These are phyloP conservation scores for Penicillium maclennaniae DNA, from an alignment of 495 filamentous ascomycete species.

Conservation along the genomic window DNA sequence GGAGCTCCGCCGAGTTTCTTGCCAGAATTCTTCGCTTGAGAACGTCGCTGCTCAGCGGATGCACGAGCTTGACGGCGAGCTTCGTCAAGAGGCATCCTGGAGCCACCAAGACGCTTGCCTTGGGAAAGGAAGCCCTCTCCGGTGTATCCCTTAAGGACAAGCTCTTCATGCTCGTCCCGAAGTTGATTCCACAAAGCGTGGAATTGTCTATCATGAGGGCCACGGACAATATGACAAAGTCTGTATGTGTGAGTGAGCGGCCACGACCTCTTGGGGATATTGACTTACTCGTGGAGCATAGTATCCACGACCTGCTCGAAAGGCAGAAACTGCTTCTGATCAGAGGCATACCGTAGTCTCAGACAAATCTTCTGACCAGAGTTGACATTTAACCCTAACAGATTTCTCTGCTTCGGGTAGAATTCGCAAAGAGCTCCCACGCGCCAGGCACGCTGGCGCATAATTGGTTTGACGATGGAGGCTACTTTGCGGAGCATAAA, in stretches of 20 bases:
- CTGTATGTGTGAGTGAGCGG: conserved; percentile 22
- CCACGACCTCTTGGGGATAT: too few species aligned
- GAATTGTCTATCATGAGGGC: conserved; percentile 79
- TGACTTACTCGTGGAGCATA: conserved; percentile 81
- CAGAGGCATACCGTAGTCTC: conserved; percentile 72
- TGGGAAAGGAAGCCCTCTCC: conserved; percentile 83
- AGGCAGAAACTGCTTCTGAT: conserved; percentile 74
- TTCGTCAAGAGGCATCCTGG: conserved; percentile 65
- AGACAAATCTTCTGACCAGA: conserved; percentile 75
- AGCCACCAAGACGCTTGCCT: conserved; percentile 70
- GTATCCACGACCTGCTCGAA: conserved; percentile 80
- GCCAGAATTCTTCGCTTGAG: conserved; percentile 59
- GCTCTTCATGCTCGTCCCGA: conserved; percentile 74
- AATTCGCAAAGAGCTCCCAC: conserved; percentile 83
- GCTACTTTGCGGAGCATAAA: conserved; percentile 77
- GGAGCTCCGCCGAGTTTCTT: conserved; percentile 70
- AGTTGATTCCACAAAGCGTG: conserved; percentile 84
- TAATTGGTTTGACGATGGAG: conserved; percentile 91
- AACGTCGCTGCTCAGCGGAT: conserved; percentile 69
- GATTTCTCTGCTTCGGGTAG: conserved; percentile 67
- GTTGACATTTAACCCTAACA: conserved; percentile 81
- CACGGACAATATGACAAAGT: conserved; percentile 80
- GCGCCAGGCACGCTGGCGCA: conserved; percentile 79
- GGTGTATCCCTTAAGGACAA: conserved; percentile 78
- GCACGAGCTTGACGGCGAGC: conserved; percentile 70